Conservation (phyloP, 2,329 filamentous ascomycete genomes). For the Alternaria gaisen region DNA sequence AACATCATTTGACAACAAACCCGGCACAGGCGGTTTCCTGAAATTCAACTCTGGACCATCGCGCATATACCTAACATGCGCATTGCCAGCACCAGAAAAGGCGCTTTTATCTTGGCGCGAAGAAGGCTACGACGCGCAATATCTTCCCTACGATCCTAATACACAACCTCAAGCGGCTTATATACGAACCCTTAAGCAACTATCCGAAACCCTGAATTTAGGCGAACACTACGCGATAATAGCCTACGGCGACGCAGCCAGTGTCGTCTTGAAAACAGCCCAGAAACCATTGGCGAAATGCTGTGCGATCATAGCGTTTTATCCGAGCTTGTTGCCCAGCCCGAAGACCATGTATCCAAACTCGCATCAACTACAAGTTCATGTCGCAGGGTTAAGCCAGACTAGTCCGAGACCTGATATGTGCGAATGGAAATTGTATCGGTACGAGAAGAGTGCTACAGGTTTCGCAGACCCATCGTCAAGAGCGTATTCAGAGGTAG, state of each 20-base stretch:
- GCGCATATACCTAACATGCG: slow-evolving; percentile 52
- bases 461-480: slow-evolving; percentile 56
- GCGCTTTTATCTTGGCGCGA: slow-evolving; percentile 52
- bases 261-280: slow-evolving; percentile 51
- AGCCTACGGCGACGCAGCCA: slow-evolving; percentile 55
- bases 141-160: slow-evolving; percentile 46
- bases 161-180: slow-evolving; percentile 39
- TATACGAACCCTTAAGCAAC: slow-evolving; percentile 41
- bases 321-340: slow-evolving; percentile 51
- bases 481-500: slow-evolving; percentile 51
- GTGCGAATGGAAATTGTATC: slow-evolving; percentile 52
- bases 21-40: slow-evolving; percentile 42
- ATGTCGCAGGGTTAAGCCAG: slow-evolving; percentile 52
- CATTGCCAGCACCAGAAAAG: slow-evolving; percentile 50
- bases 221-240: slow-evolving; percentile 49
- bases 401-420: slow-evolving; percentile 38
- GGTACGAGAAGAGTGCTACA: slow-evolving; percentile 48
- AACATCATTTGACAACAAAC: slow-evolving; percentile 34
- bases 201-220: slow-evolving; percentile 52
- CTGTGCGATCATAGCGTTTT: slow-evolving; percentile 54
- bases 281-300: slow-evolving; percentile 53
- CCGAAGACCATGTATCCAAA: slow-evolving; percentile 52
- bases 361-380: slow-evolving; percentile 50
- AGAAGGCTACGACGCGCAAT: slow-evolving; percentile 55
- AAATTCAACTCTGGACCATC: slow-evolving; percentile 50